Percentiles rank a stretch among this genome's conserved stretches.
phyloP scores from a whole-genome alignment of 306 rosid genomes.

The cucumber (Cucumis sativus) region Cucumber_9930_V3 NC_026657.2:34305001-34305500 shows the following conservation, averaged over 20 bases:
- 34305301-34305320: background rate
- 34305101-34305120: background rate
- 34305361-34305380: slow-evolving; percentile 96
- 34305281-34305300: background rate
- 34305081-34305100: background rate
- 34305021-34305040: background rate
- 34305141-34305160: background rate
- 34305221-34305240: background rate
- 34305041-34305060: background rate
- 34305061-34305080: background rate
- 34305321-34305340: slow-evolving; percentile 12
- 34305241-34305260: background rate
- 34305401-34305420: slow-evolving; percentile 77
- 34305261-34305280: background rate
- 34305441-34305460: slow-evolving; percentile 89
- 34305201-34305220: background rate
- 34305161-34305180: background rate
- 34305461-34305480: slow-evolving; percentile 79
- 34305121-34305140: too few species aligned
- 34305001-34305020: background rate
- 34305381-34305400: slow-evolving; percentile 91
- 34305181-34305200: background rate
- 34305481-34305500: slow-evolving; percentile 99
- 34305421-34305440: slow-evolving; percentile 97
- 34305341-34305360: slow-evolving; percentile 89